Evolutionary conservation across 768 basidiomycete species (phyloP), one percentile per base, ranked within the genome.

Genomic region (Amanita jacksonii): DNA sequence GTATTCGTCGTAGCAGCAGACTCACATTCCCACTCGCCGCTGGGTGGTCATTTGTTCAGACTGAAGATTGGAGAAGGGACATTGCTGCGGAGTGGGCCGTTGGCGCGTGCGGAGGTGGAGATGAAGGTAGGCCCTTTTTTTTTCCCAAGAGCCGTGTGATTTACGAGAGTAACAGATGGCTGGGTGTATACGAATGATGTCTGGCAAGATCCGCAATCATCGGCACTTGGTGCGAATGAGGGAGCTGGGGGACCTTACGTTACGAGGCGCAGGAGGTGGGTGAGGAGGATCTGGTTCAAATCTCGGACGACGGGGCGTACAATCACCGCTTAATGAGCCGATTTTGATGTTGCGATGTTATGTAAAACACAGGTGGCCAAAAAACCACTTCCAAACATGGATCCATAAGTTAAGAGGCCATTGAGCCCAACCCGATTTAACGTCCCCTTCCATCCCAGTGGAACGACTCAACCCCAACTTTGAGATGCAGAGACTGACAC

Each of bases 151-250:
- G 3, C 20, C 22, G 25, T 20, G 15, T 8, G 20, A 9, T 31
- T 36, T 13, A 22, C 16, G 35, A 12, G 18, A n/a, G 15, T 25
- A 22, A 19, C n/a, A 12, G 84, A 77, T 52, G 87, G 85, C 3
- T 90, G 88, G 85, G 75, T 84, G 10, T 89, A 89, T 53, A 81
- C 81, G 6, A 83, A 85, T 49, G 85, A 87, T 46, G 63, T 70
- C 0, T 90, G 87, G 88, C 62, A 75, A 4, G 68, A 78, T 45
- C 66, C 76, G 44, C 61, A 56, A n/a, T n/a, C n/a, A n/a, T n/a
- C n/a, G n/a, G n/a, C n/a, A n/a, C n/a, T n/a, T n/a, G 31, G 13
- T n/a, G 31, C 13, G 10, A 24, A 27, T 28, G 31, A 43, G 7
- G 66, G 63, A 57, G 70, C 62, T 50, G 65, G 64, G 32, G 65